A percentile compares a stretch with the other conserved stretches of the same genome.
phyloP scores from a whole-genome alignment of 768 basidiomycete genomes.

The Lactarius akahatsu region DNA sequence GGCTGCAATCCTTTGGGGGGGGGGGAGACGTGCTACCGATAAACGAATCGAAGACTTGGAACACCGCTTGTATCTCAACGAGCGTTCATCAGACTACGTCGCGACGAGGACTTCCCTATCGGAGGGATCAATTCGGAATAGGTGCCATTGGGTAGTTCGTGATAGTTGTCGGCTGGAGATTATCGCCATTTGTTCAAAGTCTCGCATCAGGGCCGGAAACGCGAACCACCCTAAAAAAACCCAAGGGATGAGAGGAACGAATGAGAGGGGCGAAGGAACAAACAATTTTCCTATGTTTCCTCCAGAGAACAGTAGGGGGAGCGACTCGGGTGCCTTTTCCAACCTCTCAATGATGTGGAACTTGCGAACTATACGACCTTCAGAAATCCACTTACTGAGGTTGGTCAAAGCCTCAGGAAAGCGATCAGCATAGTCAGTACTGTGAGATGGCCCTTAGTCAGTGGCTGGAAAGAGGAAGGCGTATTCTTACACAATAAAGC shows the following conservation, averaged over 20 bases:
- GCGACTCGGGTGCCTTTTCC: conserved; percentile 67
- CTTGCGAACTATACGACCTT: conserved; percentile 74
- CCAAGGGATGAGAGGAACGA: conserved; percentile 5
- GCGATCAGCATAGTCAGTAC: conserved; percentile 69
- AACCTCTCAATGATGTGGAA: conserved; percentile 79
- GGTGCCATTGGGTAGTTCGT: conserved; percentile 29
- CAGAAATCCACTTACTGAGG: conserved; percentile 54
- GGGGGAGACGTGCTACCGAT: background rate
- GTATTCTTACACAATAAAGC: conserved; percentile 72
- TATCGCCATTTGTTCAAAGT: background rate
- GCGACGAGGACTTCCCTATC: background rate
- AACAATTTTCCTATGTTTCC: conserved; percentile 78
- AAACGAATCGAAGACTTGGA: background rate
- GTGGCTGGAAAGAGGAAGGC: background rate
- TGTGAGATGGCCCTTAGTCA: conserved; percentile 33
- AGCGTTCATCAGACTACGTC: background rate
- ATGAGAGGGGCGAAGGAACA: conserved; percentile 23
- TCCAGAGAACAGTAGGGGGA: conserved; percentile 71
- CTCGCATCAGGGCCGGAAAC: conserved; percentile 41
- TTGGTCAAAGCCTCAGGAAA: conserved; percentile 59
- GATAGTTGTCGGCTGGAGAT: background rate
- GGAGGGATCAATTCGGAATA: conserved; percentile 23
- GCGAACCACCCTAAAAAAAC: conserved; percentile 50
- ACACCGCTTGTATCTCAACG: background rate
- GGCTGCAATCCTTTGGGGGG: background rate